Evolutionary conservation across 345 rosid species (phyloP).

Genomic region (Raphanus raphanistrum): DNA sequence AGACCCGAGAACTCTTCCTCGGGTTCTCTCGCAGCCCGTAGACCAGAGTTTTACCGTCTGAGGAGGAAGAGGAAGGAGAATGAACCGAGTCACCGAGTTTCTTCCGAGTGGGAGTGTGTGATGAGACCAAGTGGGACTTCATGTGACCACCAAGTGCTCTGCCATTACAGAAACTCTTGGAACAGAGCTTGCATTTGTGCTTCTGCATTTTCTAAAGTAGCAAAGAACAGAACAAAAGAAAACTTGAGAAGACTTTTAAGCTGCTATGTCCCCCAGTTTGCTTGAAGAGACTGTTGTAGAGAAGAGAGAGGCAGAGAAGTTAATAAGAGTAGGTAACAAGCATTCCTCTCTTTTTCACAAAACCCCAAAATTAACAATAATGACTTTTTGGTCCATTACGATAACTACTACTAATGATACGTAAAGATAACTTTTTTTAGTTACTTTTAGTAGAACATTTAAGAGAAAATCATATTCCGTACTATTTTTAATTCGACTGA

Average conservation of each 20-base stretch:
- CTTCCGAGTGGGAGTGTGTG: slow-evolving; percentile 35
- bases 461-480: slow-evolving; percentile 2
- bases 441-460: slow-evolving; percentile 23
- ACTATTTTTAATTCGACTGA: slow-evolving; percentile 27
- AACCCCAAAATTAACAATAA: slow-evolving; percentile 50
- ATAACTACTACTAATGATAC: slow-evolving; percentile 37
- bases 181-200: slow-evolving; percentile 82
- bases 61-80: slow-evolving; percentile 58
- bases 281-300: slow-evolving; percentile 24
- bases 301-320: slow-evolving; percentile 47
- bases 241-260: slow-evolving; percentile 27
- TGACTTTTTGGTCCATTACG: slow-evolving; percentile 46
- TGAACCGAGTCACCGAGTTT: slow-evolving; percentile 35
- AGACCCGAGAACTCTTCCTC: slow-evolving; percentile 56
- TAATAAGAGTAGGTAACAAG: slow-evolving; percentile 98
- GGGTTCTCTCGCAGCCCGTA: slow-evolving; percentile 79
- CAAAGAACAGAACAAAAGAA: slow-evolving; percentile 31
- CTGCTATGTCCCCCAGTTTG: slow-evolving; percentile 24
- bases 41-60: slow-evolving; percentile 43
- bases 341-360: slow-evolving; percentile 78
- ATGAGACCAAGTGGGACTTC: slow-evolving; percentile 77
- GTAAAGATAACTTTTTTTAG: slow-evolving; percentile 20
- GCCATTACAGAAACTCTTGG: slow-evolving; percentile 71
- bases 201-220: slow-evolving; percentile 53
- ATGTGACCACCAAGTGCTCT: slow-evolving; percentile 97